These are phyloP conservation scores for Leucosporidium yakuticum DNA, from an alignment of 768 basidiomycete species.

Conservation along the genomic window DNA sequence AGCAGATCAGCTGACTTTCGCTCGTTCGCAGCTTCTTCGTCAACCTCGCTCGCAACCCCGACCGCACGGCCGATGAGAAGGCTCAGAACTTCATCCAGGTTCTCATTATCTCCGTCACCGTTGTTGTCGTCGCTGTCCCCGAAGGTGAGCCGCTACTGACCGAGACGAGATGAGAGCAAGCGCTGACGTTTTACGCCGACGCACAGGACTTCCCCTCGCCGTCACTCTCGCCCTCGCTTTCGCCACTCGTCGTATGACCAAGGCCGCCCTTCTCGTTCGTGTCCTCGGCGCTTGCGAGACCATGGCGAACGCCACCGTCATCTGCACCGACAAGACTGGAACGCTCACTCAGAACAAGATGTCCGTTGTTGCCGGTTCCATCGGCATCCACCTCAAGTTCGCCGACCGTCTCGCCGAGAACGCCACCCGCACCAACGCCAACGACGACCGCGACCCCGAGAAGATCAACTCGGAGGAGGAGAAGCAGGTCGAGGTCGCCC, in stretches of 20 bases:
- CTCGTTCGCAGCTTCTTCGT: constrained; percentile 66
- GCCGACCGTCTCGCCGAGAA: constrained; percentile 72
- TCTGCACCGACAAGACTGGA: constrained; percentile 90
- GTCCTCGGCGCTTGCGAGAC: constrained; percentile 96
- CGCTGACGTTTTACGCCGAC: background rate
- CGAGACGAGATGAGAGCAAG: background rate
- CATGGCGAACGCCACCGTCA: constrained; percentile 93
- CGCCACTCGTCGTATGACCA: constrained; percentile 96
- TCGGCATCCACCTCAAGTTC: constrained; percentile 92
- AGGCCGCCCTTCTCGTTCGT: constrained; percentile 88
- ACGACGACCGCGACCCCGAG: constrained; percentile 47
- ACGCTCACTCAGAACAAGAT: constrained; percentile 93
- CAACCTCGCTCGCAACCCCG: constrained; percentile 63
- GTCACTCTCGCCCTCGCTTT: constrained; percentile 95
- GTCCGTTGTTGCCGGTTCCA: constrained; percentile 91
- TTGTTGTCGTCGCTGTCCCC: constrained; percentile 74
- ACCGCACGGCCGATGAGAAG: constrained; percentile 66
- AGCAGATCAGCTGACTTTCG: background rate
- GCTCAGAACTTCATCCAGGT: constrained; percentile 88
- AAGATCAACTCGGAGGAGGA: constrained; percentile 13
- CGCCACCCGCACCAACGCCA: constrained; percentile 62
- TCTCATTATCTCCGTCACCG: constrained; percentile 85
- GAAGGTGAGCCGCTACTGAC: constrained; percentile 51
- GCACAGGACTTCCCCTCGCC: constrained; percentile 77
- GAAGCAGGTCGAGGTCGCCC: constrained; percentile 40